Evolutionary conservation across 169 alveolate species (phyloP).

Genomic region (Cystoisospora suis): DNA sequence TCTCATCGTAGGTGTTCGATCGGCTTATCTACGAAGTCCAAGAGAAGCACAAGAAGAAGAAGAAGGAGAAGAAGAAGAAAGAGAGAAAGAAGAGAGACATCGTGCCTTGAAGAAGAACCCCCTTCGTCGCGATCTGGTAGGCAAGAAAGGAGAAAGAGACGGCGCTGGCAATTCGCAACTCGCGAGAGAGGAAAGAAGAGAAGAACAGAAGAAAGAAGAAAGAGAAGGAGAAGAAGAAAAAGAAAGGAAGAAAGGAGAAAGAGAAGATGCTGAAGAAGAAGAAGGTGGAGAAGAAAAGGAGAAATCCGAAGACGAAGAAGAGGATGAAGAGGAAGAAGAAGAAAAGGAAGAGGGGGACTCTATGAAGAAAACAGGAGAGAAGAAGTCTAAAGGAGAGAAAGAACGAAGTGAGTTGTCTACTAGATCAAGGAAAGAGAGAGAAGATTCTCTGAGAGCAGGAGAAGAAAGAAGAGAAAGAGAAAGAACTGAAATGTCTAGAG

Average conservation of each 20-base stretch:
- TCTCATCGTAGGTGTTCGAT: too few species aligned
- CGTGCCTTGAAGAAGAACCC: too few species aligned
- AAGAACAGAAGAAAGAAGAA: not conserved
- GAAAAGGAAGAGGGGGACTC: not conserved
- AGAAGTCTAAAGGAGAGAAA: not conserved
- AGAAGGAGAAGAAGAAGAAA: not conserved
- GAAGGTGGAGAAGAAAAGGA: not conserved
- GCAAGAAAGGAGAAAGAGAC: too few species aligned
- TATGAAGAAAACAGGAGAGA: not conserved
- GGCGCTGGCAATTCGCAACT: not conserved
- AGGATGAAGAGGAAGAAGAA: not conserved
- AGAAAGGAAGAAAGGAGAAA: not conserved
- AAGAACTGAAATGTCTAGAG: not conserved
- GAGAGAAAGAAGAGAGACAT: too few species aligned
- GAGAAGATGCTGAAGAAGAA: not conserved
- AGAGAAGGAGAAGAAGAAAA: not conserved
- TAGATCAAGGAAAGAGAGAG: not conserved
- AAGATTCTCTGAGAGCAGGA: not conserved
- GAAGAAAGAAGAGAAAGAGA: not conserved
- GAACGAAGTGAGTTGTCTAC: not conserved
- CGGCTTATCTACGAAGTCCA: too few species aligned
- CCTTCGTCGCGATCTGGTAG: too few species aligned
- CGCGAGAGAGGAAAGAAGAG: not conserved
- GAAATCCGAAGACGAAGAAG: not conserved
- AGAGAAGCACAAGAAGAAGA: not conserved